These are phyloP conservation scores for Olyra latifolia DNA, from an alignment of 176 grass and related monocot genomes.

Conservation along the genomic window DNA sequence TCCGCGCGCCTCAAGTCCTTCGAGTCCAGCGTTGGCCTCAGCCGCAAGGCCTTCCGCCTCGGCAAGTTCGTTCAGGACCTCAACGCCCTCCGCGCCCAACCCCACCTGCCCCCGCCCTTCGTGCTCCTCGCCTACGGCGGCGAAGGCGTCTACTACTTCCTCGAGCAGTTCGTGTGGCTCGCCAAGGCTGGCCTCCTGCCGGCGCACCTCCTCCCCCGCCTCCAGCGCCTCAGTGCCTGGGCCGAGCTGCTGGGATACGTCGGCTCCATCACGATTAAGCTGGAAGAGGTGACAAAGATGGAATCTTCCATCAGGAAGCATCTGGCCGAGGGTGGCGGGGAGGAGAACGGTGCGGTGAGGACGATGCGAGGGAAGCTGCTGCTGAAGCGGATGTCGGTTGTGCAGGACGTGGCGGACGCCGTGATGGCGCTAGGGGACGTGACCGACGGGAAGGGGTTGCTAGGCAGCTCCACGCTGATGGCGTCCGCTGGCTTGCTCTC, in stretches of 20 bases:
- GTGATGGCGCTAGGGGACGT: slow-evolving; percentile 73
- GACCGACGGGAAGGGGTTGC: slow-evolving; percentile 43
- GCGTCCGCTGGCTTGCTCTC: slow-evolving; percentile 67
- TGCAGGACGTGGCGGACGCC: slow-evolving; percentile 69
- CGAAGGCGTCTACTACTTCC: slow-evolving; percentile 73
- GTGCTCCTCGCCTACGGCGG: slow-evolving; percentile 56
- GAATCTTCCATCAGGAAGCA: slow-evolving; percentile 43
- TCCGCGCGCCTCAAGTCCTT: slow-evolving; percentile 68
- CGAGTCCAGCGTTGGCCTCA: slow-evolving; percentile 79
- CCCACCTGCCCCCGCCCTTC: slow-evolving; percentile 21
- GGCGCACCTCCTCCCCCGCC: slow-evolving; percentile 40
- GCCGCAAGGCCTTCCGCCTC: slow-evolving; percentile 94
- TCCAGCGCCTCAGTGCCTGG: slow-evolving; percentile 60
- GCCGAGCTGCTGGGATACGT: slow-evolving; percentile 61
- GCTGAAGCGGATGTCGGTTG: slow-evolving; percentile 60
- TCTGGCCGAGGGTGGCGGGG: slow-evolving; percentile 6
- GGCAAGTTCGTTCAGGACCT: slow-evolving; percentile 89
- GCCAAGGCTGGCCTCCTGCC: slow-evolving; percentile 64
- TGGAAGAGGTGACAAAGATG: slow-evolving; percentile 50
- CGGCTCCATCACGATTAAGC: slow-evolving; percentile 57
- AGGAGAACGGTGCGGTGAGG: slow-evolving; percentile 41
- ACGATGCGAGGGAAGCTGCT: slow-evolving; percentile 47
- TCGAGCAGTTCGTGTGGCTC: slow-evolving; percentile 74
- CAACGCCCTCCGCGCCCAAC: slow-evolving; percentile 63
- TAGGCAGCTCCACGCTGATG: slow-evolving; percentile 50